These are phyloP conservation scores for Lactarius trivialis DNA, from an alignment of 768 basidiomycete species.

Conservation along the genomic window DNA sequence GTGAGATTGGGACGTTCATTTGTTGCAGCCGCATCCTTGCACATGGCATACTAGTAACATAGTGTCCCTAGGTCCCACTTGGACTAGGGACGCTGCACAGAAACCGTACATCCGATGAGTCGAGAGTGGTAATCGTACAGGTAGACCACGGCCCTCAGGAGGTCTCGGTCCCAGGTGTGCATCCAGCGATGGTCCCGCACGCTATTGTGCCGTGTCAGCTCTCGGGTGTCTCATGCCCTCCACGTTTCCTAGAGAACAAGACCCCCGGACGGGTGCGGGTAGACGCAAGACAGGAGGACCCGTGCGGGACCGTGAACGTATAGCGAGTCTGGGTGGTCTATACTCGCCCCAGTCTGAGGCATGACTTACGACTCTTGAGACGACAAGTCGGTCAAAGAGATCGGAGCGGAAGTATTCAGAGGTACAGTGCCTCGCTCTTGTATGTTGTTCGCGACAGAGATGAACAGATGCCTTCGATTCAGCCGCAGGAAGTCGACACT, in stretches of 20 bases:
- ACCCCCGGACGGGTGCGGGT: neutral
- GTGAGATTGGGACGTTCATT: neutral
- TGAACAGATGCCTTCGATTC: neutral
- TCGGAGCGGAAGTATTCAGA: neutral
- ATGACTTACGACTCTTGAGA: neutral
- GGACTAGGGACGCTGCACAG: neutral
- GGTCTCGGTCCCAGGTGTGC: neutral
- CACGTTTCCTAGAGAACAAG: neutral
- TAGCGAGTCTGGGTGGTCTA: neutral
- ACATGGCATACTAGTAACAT: neutral
- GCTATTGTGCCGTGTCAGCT: neutral
- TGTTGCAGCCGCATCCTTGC: neutral
- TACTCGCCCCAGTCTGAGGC: neutral
- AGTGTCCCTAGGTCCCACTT: neutral
- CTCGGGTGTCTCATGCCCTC: neutral
- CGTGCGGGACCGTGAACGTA: neutral
- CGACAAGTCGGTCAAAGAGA: conserved; percentile 1
- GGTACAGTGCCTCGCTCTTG: neutral
- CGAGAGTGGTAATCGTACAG: conserved; percentile 7
- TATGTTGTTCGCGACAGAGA: neutral
- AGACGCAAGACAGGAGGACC: conserved; percentile 2
- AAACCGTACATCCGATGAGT: neutral
- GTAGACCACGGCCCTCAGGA: neutral
- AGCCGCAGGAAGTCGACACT: neutral
- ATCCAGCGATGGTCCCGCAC: neutral